Evolutionary conservation across 1,284 basidiomycete species (phyloP).

Genomic region (Heliocybe sulcata): DNA sequence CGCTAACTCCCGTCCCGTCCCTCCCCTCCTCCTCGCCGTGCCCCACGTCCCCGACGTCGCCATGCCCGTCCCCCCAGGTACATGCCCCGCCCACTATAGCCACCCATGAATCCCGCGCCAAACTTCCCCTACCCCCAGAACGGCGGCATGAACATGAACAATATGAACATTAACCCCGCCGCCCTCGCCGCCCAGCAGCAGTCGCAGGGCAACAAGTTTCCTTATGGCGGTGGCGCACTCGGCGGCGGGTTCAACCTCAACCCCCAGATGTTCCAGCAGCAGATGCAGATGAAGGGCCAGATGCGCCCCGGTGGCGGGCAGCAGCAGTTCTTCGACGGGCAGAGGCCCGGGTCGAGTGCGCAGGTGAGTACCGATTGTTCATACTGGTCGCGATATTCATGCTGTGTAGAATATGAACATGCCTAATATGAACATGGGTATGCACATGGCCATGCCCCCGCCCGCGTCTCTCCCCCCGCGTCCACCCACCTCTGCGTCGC

Average conservation of each 20-base stretch:
- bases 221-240: slow-evolving; percentile 15
- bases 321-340: neutral
- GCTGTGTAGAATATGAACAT: neutral
- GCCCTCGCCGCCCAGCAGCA: slow-evolving; percentile 4
- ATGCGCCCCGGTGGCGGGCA: neutral
- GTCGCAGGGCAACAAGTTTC: slow-evolving; percentile 8
- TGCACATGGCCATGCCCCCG: neutral
- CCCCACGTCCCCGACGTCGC: neutral
- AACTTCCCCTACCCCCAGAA: slow-evolving; percentile 3
- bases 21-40: neutral
- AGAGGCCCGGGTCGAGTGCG: neutral
- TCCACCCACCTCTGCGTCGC: slow-evolving; percentile 4
- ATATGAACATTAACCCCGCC: slow-evolving; percentile 1
- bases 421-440: neutral
- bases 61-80: neutral
- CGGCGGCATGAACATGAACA: slow-evolving; percentile 14
- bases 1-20: neutral
- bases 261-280: slow-evolving; percentile 15
- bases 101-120: slow-evolving; percentile 2
- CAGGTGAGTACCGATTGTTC: neutral
- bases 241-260: slow-evolving; percentile 12
- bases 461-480: neutral
- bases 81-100: neutral
- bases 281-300: neutral
- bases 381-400: neutral